A percentile compares a stretch with the other conserved stretches of the same genome.
phyloP scores from a whole-genome alignment of 78 protist genomes.

The Creolimax fragrantissima region DNA sequence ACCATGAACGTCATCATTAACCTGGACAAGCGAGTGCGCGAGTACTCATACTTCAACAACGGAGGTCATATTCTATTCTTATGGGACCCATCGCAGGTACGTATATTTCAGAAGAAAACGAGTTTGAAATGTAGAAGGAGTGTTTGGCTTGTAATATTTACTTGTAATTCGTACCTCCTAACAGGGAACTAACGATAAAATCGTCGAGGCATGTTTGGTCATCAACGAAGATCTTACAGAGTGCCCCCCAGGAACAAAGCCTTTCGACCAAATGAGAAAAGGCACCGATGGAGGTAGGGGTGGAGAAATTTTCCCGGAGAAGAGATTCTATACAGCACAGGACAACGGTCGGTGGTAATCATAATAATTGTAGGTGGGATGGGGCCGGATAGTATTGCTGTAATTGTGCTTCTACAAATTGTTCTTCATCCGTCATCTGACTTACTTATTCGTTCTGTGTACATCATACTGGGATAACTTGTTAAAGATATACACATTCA shows the following conservation, averaged over 20 bases:
- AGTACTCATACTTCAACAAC: not conserved
- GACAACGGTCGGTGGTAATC: not conserved
- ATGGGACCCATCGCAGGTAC: not conserved
- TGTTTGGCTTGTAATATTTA: too few relatives aligned
- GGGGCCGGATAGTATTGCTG: not conserved
- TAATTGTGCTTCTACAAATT: not conserved
- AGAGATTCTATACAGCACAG: not conserved
- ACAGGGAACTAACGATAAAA: not conserved
- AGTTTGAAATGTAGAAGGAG: too few relatives aligned
- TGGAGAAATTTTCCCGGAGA: not conserved
- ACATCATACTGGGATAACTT: not conserved
- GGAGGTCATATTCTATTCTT: not conserved
- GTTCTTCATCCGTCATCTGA: too few relatives aligned
- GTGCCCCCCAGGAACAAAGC: not conserved
- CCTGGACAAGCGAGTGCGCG: slow-evolving; percentile 2
- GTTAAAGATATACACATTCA: not conserved
- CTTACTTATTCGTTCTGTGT: not conserved
- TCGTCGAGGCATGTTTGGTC: not conserved
- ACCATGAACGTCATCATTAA: not conserved
- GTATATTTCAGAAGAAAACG: not conserved
- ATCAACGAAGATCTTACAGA: not conserved
- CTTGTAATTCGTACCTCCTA: too few relatives aligned
- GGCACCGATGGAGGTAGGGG: not conserved
- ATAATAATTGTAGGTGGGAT: not conserved
- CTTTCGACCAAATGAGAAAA: not conserved